Percentiles rank a stretch among this genome's conserved stretches.
Evolutionary conservation across 2,329 filamentous ascomycete genomes (phyloP).

Genomic region (Ophiosphaerella herpotricha): DNA sequence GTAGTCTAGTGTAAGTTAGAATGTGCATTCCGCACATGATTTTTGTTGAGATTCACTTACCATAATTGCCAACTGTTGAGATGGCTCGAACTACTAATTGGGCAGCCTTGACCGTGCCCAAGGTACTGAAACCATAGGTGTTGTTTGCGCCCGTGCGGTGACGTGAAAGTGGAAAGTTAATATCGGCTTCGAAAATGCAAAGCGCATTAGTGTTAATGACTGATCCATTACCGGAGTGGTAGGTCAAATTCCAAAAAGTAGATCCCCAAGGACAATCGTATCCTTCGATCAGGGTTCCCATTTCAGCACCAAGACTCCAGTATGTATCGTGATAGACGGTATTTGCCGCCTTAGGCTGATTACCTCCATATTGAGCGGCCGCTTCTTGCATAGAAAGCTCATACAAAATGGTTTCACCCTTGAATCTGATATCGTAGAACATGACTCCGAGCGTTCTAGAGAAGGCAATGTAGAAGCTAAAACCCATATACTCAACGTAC

Average conservation of each 20-base stretch:
- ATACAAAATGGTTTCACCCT: slow-evolving; percentile 60
- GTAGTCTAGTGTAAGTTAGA: slow-evolving; percentile 30
- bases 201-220: slow-evolving; percentile 56
- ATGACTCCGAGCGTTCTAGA: slow-evolving; percentile 55
- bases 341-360: slow-evolving; percentile 51
- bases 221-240: slow-evolving; percentile 47
- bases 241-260: slow-evolving; percentile 56
- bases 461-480: slow-evolving; percentile 58
- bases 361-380: slow-evolving; percentile 56
- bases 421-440: slow-evolving; percentile 60
- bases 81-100: slow-evolving; percentile 46
- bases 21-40: background rate
- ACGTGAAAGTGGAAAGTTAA: slow-evolving; percentile 41
- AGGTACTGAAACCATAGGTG: slow-evolving; percentile 27
- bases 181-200: slow-evolving; percentile 48
- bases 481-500: slow-evolving; percentile 58
- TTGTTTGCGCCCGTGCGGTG: slow-evolving; percentile 31
- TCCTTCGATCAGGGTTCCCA: slow-evolving; percentile 48
- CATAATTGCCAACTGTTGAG: slow-evolving; percentile 51
- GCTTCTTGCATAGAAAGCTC: slow-evolving; percentile 63
- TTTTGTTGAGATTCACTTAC: background rate
- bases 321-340: slow-evolving; percentile 56
- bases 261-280: slow-evolving; percentile 60
- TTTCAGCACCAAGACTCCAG: slow-evolving; percentile 55
- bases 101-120: slow-evolving; percentile 37